Percentiles rank a stretch among this genome's conserved stretches.
Conservation (phyloP, 257 asterid species). For the Ballota nigra region DNA sequence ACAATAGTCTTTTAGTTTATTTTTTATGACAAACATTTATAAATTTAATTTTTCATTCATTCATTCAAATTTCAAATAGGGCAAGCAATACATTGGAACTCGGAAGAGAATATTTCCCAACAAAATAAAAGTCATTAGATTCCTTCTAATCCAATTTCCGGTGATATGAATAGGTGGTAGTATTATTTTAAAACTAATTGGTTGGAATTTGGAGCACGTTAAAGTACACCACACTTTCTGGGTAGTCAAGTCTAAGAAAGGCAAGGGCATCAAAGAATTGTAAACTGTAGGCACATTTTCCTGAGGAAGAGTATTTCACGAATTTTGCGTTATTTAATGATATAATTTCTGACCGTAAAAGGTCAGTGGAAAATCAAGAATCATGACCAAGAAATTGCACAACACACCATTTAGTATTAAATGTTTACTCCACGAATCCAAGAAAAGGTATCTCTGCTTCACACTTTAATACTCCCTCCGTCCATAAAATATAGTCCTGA, state of each 20-base stretch:
- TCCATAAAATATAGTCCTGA: no score
- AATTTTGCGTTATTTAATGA: background rate
- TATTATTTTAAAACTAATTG: background rate
- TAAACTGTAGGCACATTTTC: background rate
- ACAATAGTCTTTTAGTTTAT: no score
- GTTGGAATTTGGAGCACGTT: conserved; percentile 27
- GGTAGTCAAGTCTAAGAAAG: background rate
- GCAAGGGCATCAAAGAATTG: background rate
- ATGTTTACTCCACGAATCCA: conserved; percentile 18
- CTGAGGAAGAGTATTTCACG: background rate
- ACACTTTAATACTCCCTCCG: no score
- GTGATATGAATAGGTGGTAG: no score
- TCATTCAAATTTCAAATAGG: no score
- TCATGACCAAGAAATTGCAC: background rate
- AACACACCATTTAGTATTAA: background rate
- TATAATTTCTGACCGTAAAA: background rate
- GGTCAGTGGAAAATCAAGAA: conserved; percentile 11
- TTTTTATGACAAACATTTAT: no score
- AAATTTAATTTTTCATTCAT: no score
- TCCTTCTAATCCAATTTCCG: conserved; percentile 29
- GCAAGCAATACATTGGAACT: no score
- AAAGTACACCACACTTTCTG: background rate
- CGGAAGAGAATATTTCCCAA: no score
- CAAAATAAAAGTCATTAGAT: conserved; percentile 17
- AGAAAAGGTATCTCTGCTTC: conserved; percentile 24